Conservation (phyloP, 345 rosid genomes). For the Hibiscus mutabilis region DNA sequence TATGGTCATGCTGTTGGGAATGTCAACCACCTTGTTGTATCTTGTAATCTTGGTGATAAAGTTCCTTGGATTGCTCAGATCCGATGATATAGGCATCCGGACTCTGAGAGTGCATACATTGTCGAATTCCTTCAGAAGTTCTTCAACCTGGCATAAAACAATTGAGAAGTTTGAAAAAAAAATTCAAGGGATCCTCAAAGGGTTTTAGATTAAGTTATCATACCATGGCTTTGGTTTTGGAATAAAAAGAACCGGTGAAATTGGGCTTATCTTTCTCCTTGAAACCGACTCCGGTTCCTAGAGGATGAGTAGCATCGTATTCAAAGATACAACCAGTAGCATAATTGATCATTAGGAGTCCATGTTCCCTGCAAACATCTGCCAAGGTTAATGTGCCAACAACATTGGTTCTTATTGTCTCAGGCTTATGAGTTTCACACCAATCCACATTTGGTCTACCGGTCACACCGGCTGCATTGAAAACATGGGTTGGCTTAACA, state of each 20-base stretch:
- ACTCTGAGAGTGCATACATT: conserved; percentile 70
- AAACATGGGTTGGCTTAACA: conserved; percentile 71
- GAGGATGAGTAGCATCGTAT: conserved; percentile 51
- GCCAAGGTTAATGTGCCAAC: conserved; percentile 71
- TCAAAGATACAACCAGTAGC: conserved; percentile 86
- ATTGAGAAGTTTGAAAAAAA: background rate
- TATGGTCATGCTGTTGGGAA: conserved; percentile 75
- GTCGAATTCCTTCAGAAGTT: conserved; percentile 54
- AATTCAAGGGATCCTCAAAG: background rate
- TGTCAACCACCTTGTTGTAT: conserved; percentile 70
- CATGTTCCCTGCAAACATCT: conserved; percentile 68
- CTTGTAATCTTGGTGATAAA: conserved; percentile 66
- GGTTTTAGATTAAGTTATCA: conserved; percentile 26
- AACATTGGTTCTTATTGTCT: conserved; percentile 69
- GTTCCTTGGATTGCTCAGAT: conserved; percentile 63
- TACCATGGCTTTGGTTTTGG: conserved; percentile 87
- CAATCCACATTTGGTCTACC: conserved; percentile 82
- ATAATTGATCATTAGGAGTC: conserved; percentile 55
- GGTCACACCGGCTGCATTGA: conserved; percentile 74
- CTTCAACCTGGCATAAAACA: conserved; percentile 48
- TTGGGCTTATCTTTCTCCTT: conserved; percentile 68
- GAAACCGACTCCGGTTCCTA: conserved; percentile 59
- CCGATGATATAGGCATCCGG: conserved; percentile 75
- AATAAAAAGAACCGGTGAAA: conserved; percentile 71
- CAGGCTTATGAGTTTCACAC: conserved; percentile 69